A percentile compares a stretch with the other conserved stretches of the same genome.
Conservation (phyloP, 345 rosid species). For the Lepidium didymum region DNA sequence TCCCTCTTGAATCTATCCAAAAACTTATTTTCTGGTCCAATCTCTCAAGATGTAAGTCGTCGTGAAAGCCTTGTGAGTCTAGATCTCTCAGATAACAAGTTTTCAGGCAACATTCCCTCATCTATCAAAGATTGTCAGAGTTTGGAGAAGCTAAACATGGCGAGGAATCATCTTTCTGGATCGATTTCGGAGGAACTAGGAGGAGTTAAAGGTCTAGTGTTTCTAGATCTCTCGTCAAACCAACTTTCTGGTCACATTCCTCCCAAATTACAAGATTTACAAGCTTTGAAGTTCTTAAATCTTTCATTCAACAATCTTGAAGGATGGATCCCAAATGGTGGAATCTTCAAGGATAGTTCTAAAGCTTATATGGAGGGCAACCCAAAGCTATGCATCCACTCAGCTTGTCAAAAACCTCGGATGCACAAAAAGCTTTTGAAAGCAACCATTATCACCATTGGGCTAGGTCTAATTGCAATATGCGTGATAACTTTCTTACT, state of each 20-base stretch:
- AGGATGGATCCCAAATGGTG: slow-evolving; percentile 29
- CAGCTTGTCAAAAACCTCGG: slow-evolving; percentile 4
- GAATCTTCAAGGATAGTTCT: slow-evolving; percentile 28
- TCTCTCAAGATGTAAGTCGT: slow-evolving; percentile 29
- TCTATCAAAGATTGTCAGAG: slow-evolving; percentile 36
- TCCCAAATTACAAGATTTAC: slow-evolving; percentile 26
- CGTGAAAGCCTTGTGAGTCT: slow-evolving; percentile 33
- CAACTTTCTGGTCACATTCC: slow-evolving; percentile 44
- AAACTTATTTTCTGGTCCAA: slow-evolving; percentile 34
- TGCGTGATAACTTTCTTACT: slow-evolving; percentile 11
- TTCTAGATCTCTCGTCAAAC: slow-evolving; percentile 42
- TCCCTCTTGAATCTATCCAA: slow-evolving; percentile 32
- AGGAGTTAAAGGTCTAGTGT: slow-evolving; percentile 37
- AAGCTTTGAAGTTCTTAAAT: slow-evolving; percentile 37
- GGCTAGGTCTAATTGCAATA: not conserved
- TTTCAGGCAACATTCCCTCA: slow-evolving; percentile 38
- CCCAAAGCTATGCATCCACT: slow-evolving; percentile 28
- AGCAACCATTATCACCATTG: slow-evolving; percentile 7
- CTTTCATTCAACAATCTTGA: slow-evolving; percentile 44
- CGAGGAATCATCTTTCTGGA: slow-evolving; percentile 33
- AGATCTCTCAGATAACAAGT: slow-evolving; percentile 38
- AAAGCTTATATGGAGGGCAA: slow-evolving; percentile 27
- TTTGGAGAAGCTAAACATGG: slow-evolving; percentile 41
- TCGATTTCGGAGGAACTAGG: slow-evolving; percentile 30
- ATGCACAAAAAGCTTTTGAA: not conserved